Evolutionary conservation across 2,329 filamentous ascomycete genomes (phyloP), one percentile per base, ranked within the genome.

Genomic region (Alternaria sp.): DNA sequence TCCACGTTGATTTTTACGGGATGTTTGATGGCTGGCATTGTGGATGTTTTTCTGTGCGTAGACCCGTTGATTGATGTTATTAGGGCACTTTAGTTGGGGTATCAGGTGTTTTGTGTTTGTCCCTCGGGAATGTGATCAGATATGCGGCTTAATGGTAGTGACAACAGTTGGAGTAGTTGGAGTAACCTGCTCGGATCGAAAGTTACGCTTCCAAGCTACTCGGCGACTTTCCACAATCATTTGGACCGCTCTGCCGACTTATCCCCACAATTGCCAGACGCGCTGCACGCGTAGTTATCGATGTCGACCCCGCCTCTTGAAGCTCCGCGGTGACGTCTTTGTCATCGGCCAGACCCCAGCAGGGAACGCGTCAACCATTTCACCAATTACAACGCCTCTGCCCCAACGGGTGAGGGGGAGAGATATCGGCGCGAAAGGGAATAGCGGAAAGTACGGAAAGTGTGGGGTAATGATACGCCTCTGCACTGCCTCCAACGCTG

Each of bases 1-100:
- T 85, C 83, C 52, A 82, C 81, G 60, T 85, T 85, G 68, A 85
- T 83, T 60, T 83, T 77, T 14, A 84, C 82, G 64, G 82, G 82
- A 64, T 82, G 79, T 62, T 81, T 80, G 67, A 84, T 81, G 10
- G 81, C 37, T 39, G 37, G 37, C 37, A 39, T 39, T 13, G 17
- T 39, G 37, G 17, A 39, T 23, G 5, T 13, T 39, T 39, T 10
- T 9, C 17, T 17, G 17, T 39, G 37, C 11, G 17, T 13, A 40
- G 11, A 23, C 36, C 7, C 5, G 3, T 28, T 21, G n/a, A 21
- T n/a, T 10, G 4, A 37, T 37, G 36, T 5, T 2, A n/a, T 7
- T n/a, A 10, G 14, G 23, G 17, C 29, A 24, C 44, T 46, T 5
- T 17, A 3, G 6, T 36, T 34, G 44, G 31, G 9, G 21, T 36